Conservation (phyloP, 257 asterid genomes). For the Misopates orontium region DNA sequence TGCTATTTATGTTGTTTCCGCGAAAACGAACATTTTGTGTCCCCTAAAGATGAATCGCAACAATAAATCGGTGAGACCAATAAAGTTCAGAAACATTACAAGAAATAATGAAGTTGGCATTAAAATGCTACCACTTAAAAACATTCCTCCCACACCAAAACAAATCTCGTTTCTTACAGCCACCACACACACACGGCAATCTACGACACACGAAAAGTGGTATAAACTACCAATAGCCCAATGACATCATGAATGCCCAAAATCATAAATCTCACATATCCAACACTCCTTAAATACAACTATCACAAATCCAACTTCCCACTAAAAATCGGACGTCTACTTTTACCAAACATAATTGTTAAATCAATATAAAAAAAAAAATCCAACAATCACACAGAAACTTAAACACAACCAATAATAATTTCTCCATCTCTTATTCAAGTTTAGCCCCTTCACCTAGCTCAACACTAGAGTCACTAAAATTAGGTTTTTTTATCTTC, state of each 20-base stretch:
- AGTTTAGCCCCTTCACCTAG: too few species aligned
- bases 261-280: conserved; percentile 2
- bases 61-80: not conserved
- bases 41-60: not conserved
- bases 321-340: not conserved
- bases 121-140: not conserved
- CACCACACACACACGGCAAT: not conserved
- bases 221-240: not conserved
- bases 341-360: not conserved
- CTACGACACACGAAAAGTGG: conserved; percentile 5
- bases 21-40: too few species aligned
- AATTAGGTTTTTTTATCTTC: too few species aligned
- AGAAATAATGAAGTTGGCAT: not conserved
- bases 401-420: too few species aligned
- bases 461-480: too few species aligned
- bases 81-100: not conserved
- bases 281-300: not conserved
- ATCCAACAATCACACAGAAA: too few species aligned
- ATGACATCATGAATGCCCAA: not conserved
- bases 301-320: conserved; percentile 15
- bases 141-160: not conserved
- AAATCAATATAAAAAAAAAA: not conserved
- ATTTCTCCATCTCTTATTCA: too few species aligned
- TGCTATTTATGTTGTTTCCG: too few species aligned
- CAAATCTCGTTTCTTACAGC: not conserved